Base-by-base conservation (phyloP, 192 early-diverging fungal genomes). In the Radiomyces spectabilis region DNA sequence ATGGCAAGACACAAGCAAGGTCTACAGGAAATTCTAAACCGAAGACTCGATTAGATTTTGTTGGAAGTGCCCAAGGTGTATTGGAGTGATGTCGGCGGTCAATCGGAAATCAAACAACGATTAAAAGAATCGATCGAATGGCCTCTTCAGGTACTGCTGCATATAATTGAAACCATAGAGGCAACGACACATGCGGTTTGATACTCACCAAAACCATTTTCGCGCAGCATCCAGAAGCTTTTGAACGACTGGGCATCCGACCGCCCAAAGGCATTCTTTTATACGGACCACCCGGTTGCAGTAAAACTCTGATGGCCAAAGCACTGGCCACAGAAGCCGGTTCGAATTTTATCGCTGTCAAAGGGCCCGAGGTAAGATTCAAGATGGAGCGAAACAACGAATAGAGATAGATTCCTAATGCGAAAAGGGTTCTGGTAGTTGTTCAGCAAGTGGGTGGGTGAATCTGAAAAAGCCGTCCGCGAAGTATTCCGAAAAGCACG, bases 391-490 rank as follows among this genome's bases (percentile, higher is more conserved):
- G 5, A 16, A 12, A 15, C 30, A 7, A 30, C n/a, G n/a, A 43
- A 32, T 19, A 53, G 3, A 29, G 19, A 12, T 21, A 26, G 8
- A 26, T 18, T 35, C 10, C 1, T 16, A 13, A 24, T 42, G 16
- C 8, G 13, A 4, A 58, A 40, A 15, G 16, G n/a, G 12, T 60
- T 8, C 15, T 29, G 41, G 6, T 47, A 91, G 88, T 71, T 97
- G 10, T 95, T 97, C 61, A 97, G 92, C 76, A 99, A 97, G 65
- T 99, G 94, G 94, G 97, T 99, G 5, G 97, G 97, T 24, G 97
- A 99, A 58, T 94, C 92, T 2, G 97, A 99, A 69, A 95, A 94
- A 72, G 93, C 94, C 3, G 88, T 99, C 2, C 82, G 85, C 4
- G 86, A 93, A 51, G 82, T 97, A n/a, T 99, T 99, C 55, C 75